These are phyloP conservation scores for Lasiodiplodia theobromae DNA, from an alignment of 2,329 filamentous ascomycete species.

Conservation along the genomic window DNA sequence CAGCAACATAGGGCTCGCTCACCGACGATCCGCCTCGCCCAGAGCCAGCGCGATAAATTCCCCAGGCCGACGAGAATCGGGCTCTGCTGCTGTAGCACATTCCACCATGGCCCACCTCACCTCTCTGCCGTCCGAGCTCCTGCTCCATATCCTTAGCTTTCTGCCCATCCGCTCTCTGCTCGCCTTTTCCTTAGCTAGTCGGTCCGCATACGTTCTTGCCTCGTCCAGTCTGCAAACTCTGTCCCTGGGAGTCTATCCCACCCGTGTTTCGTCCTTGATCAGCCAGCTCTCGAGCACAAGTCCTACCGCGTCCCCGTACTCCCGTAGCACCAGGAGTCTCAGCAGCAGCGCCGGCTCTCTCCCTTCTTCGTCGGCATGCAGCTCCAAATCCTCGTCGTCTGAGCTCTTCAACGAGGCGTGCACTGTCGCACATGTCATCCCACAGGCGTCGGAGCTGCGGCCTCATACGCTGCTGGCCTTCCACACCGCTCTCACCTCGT, in stretches of 20 bases:
- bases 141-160: constrained; percentile 42
- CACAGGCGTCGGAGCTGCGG: constrained; percentile 25
- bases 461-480: constrained; percentile 34
- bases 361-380: background rate
- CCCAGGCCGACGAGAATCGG: background rate
- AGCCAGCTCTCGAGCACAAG: constrained; percentile 60
- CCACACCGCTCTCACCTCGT: constrained; percentile 39
- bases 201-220: constrained; percentile 39
- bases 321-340: constrained; percentile 27
- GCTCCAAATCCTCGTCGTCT: background rate
- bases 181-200: constrained; percentile 44
- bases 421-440: constrained; percentile 28
- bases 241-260: constrained; percentile 83
- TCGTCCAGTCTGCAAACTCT: constrained; percentile 63
- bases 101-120: constrained; percentile 22
- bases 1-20: constrained; percentile 18
- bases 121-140: constrained; percentile 43
- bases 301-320: constrained; percentile 28
- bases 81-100: constrained; percentile 8
- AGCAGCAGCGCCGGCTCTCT: constrained; percentile 10
- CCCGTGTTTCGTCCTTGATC: constrained; percentile 76
- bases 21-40: constrained; percentile 1
- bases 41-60: constrained; percentile 4
- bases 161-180: constrained; percentile 44
- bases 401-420: constrained; percentile 19